Conservation (phyloP, 169 alveolate genomes). For the Blepharisma undulans region DNA sequence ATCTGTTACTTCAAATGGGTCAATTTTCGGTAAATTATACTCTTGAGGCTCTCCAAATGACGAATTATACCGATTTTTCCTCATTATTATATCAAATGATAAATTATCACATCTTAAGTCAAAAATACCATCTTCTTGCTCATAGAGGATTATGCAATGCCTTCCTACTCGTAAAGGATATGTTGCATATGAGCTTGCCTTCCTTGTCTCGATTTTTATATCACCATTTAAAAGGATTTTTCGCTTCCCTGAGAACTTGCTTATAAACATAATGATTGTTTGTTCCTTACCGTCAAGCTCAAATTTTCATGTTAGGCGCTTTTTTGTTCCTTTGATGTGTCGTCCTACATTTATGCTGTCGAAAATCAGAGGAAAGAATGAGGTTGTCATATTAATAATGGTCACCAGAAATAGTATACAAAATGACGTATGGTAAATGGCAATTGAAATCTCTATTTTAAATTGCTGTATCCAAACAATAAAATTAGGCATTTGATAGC, state of each 20-base stretch:
- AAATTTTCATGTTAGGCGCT: conserved; percentile 24
- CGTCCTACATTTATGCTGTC: conserved; percentile 31
- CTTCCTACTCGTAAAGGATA: conserved; percentile 21
- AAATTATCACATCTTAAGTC: conserved; percentile 6
- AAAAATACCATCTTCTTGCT: not conserved
- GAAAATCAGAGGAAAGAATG: not conserved
- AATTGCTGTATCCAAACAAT: not conserved
- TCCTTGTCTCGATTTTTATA: not conserved
- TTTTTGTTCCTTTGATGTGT: conserved; percentile 18
- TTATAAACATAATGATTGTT: not conserved
- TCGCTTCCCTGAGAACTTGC: conserved; percentile 22
- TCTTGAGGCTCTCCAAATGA: not conserved
- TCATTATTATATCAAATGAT: not conserved
- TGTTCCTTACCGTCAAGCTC: conserved; percentile 39
- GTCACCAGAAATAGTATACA: not conserved
- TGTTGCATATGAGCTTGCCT: not conserved
- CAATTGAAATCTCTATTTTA: not conserved
- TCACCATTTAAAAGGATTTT: conserved; percentile 30
- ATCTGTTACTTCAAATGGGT: not conserved
- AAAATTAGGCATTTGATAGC: no score
- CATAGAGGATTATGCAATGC: not conserved
- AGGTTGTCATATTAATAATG: conserved; percentile 1
- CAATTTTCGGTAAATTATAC: not conserved
- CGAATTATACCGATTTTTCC: not conserved
- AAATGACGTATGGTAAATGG: not conserved